These are phyloP conservation scores for Penicillium palitans DNA, from an alignment of 2,329 filamentous ascomycete genomes.

Conservation along the genomic window DNA sequence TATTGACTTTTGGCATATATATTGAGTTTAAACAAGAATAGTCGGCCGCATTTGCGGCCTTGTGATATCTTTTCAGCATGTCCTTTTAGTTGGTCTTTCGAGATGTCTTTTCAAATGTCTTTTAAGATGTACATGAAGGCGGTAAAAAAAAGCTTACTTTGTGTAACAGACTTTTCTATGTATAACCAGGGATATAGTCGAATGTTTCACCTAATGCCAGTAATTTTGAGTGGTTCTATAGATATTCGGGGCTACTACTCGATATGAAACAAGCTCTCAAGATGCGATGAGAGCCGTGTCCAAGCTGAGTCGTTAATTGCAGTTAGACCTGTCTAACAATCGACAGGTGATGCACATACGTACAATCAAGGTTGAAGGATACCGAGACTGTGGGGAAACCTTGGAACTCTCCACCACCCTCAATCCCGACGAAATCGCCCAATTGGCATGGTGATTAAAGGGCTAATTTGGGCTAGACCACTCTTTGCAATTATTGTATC, in stretches of 20 bases:
- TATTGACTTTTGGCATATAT: neutral
- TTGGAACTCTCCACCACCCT: neutral
- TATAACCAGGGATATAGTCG: neutral
- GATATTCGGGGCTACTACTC: no score
- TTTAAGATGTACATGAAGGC: no score
- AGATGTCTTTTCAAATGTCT: no score
- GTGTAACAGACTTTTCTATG: no score
- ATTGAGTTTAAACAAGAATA: neutral
- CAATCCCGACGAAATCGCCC: neutral
- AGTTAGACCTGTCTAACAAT: neutral
- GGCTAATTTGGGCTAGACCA: neutral
- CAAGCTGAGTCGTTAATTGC: neutral
- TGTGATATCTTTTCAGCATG: no score
- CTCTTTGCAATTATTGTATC: neutral
- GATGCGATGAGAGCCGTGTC: neutral
- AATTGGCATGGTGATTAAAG: neutral
- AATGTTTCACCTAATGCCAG: neutral
- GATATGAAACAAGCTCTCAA: neutral
- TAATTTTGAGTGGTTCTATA: neutral
- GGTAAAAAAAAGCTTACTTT: no score
- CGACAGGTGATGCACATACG: neutral
- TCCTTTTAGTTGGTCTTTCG: no score
- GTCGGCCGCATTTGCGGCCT: no score
- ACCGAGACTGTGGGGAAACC: conserved; percentile 7
- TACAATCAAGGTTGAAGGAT: neutral